Evolutionary conservation across 768 basidiomycete genomes (phyloP).

Genomic region (Tulasnella sp.): DNA sequence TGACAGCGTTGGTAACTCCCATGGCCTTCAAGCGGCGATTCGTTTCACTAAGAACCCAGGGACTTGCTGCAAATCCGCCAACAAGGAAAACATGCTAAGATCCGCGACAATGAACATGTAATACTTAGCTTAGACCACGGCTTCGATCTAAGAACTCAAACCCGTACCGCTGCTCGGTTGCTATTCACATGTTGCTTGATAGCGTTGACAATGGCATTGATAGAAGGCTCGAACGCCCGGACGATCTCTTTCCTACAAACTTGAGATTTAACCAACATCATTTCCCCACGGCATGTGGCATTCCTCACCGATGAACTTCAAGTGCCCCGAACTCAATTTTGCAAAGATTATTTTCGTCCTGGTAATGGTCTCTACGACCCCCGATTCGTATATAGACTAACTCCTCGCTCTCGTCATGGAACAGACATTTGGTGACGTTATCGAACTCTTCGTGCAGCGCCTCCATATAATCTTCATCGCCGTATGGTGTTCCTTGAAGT

Average conservation of each 20-base stretch:
- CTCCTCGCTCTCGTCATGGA: background rate
- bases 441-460: slow-evolving; percentile 1
- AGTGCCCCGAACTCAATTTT: background rate
- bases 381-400: background rate
- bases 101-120: slow-evolving; percentile 21
- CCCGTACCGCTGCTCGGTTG: slow-evolving; percentile 42
- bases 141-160: too few relatives aligned
- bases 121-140: too few relatives aligned
- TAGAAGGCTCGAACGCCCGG: slow-evolving; percentile 50
- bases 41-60: slow-evolving; percentile 78
- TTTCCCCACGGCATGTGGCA: background rate
- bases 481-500: background rate
- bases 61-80: slow-evolving; percentile 80
- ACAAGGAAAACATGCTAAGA: slow-evolving; percentile 75
- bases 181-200: slow-evolving; percentile 45
- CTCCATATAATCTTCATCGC: background rate
- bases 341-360: background rate
- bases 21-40: slow-evolving; percentile 65
- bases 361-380: background rate
- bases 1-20: slow-evolving; percentile 58
- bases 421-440: background rate
- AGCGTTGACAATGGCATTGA: slow-evolving; percentile 46
- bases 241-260: background rate
- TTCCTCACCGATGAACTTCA: background rate
- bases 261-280: background rate